Conservation (phyloP, 495 filamentous ascomycete genomes). For the Lasiosphaeris hirsuta region DNA sequence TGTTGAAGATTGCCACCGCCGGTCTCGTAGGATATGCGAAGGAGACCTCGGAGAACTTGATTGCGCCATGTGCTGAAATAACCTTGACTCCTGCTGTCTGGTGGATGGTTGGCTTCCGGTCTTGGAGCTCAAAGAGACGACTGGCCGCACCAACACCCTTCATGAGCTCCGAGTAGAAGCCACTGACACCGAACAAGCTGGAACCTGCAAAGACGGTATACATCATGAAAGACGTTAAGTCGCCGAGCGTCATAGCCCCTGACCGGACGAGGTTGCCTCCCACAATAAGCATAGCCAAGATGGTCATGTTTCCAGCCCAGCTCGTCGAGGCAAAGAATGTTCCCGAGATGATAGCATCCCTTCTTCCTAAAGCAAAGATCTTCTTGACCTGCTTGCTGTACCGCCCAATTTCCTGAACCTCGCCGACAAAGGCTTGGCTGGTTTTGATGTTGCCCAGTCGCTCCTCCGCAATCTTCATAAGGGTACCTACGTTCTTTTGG, state of each 20-base stretch:
- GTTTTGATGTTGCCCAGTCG: slow-evolving; percentile 92
- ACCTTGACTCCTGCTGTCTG: slow-evolving; percentile 77
- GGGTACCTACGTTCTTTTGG: slow-evolving; percentile 83
- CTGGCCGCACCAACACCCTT: slow-evolving; percentile 95
- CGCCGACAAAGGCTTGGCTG: slow-evolving; percentile 90
- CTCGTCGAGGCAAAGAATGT: slow-evolving; percentile 89
- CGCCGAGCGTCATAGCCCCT: slow-evolving; percentile 83
- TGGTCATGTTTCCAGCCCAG: slow-evolving; percentile 91
- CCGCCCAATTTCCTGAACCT: slow-evolving; percentile 80
- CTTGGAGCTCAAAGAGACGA: slow-evolving; percentile 92
- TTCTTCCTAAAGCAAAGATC: slow-evolving; percentile 83
- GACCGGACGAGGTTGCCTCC: slow-evolving; percentile 85
- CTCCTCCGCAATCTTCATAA: slow-evolving; percentile 97
- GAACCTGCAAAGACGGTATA: slow-evolving; percentile 91
- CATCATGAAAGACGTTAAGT: slow-evolving; percentile 97
- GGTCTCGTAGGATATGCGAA: slow-evolving; percentile 92
- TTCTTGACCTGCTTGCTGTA: slow-evolving; percentile 90
- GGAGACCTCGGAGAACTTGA: slow-evolving; percentile 76
- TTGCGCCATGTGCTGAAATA: slow-evolving; percentile 76
- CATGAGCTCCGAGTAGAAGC: slow-evolving; percentile 98
- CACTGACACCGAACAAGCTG: slow-evolving; percentile 86
- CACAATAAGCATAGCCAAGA: slow-evolving; percentile 85
- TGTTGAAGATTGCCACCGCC: slow-evolving; percentile 84
- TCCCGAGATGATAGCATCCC: slow-evolving; percentile 81
- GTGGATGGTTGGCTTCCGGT: slow-evolving; percentile 81